Percentiles rank a stretch among this genome's conserved stretches.
These are phyloP conservation scores for Elongisporangium anandrum DNA, from an alignment of 352 stramenopile genomes.

Conservation along the genomic window DNA sequence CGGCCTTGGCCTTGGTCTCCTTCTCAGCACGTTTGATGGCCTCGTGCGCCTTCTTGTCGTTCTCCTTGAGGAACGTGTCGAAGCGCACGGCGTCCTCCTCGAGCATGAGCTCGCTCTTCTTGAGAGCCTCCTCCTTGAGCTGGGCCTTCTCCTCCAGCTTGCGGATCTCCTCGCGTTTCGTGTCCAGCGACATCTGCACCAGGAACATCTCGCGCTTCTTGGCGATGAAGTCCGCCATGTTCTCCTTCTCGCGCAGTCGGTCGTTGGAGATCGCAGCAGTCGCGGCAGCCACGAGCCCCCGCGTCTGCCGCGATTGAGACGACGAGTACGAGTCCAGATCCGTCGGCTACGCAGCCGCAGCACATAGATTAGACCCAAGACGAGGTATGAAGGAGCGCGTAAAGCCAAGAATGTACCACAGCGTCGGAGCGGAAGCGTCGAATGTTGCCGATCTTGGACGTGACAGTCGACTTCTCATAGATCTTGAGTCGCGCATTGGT, in stretches of 20 bases:
- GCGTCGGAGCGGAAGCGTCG: slow-evolving; percentile 67
- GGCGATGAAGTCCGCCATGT: slow-evolving; percentile 93
- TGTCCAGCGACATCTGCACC: slow-evolving; percentile 94
- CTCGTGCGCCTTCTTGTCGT: slow-evolving; percentile 96
- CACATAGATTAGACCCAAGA: not conserved
- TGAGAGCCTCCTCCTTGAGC: slow-evolving; percentile 93
- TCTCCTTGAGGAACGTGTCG: slow-evolving; percentile 97
- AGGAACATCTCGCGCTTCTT: slow-evolving; percentile 98
- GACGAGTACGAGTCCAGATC: slow-evolving; percentile 51
- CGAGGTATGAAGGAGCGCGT: not conserved
- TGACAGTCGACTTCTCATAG: slow-evolving; percentile 88
- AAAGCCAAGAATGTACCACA: slow-evolving; percentile 17
- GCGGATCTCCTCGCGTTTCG: slow-evolving; percentile 94
- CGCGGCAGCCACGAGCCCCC: slow-evolving; percentile 71
- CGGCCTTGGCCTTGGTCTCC: slow-evolving; percentile 91
- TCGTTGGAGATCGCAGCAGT: slow-evolving; percentile 83
- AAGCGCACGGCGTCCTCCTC: slow-evolving; percentile 95
- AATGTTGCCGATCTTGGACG: slow-evolving; percentile 79
- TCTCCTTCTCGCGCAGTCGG: slow-evolving; percentile 91
- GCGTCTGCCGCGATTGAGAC: slow-evolving; percentile 68
- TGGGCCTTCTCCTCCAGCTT: slow-evolving; percentile 96
- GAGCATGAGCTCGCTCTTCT: slow-evolving; percentile 94
- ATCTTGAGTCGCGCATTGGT: slow-evolving; percentile 72
- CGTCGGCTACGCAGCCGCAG: slow-evolving; percentile 18
- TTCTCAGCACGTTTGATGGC: slow-evolving; percentile 93